These are phyloP conservation scores for Diaporthe ilicicola DNA, from an alignment of 2,329 filamentous ascomycete species.

Conservation along the genomic window DNA sequence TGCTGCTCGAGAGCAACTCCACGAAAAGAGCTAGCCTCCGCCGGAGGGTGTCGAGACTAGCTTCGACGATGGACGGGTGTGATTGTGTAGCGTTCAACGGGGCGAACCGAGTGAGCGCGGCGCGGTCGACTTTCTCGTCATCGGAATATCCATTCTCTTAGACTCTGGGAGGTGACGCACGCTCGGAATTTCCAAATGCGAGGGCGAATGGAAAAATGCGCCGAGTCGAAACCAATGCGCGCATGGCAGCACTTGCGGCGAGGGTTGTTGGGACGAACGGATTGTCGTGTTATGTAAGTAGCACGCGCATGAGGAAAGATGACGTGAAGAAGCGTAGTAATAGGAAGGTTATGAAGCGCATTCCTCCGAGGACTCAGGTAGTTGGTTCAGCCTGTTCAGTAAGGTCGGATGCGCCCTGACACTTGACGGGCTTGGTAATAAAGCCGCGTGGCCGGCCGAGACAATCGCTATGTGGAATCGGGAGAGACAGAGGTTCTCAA, in stretches of 20 bases:
- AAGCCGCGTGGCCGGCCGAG: conserved; percentile 18
- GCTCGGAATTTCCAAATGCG: neutral
- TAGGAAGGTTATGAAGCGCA: neutral
- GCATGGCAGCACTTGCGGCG: neutral
- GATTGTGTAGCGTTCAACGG: neutral
- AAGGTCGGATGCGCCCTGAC: conserved; percentile 2
- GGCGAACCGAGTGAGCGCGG: neutral
- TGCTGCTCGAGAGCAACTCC: neutral
- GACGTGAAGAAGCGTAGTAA: neutral
- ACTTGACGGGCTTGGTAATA: conserved; percentile 16
- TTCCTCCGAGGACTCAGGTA: neutral
- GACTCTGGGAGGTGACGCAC: neutral
- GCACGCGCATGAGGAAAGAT: neutral
- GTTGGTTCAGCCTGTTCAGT: neutral
- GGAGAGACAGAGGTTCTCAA: neutral
- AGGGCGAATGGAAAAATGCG: neutral
- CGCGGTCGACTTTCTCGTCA: neutral
- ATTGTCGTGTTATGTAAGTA: neutral
- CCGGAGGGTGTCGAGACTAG: neutral
- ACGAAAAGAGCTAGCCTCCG: too few species aligned
- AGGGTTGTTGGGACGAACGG: neutral
- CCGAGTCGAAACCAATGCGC: neutral
- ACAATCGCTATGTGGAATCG: neutral
- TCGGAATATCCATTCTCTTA: neutral
- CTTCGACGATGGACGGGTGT: neutral